Percentiles rank a stretch among this genome's conserved stretches.
phyloP scores from a whole-genome alignment of 495 filamentous ascomycete species.

The Pseudomonodictys pantanalensis region DNA sequence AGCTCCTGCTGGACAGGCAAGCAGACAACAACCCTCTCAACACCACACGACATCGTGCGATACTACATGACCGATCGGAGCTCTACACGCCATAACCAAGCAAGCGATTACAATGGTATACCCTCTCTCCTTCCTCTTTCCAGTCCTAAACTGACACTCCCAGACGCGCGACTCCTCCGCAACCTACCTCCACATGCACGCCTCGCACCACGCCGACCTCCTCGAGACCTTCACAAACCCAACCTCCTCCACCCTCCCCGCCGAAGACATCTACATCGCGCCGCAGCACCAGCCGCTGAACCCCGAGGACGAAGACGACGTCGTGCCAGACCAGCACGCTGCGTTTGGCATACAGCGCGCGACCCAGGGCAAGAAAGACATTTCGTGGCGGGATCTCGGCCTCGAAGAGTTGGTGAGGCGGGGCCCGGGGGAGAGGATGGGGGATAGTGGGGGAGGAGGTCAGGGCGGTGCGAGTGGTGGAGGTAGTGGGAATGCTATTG shows the following conservation, averaged over 20 bases:
- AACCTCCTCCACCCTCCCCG: slow-evolving; percentile 32
- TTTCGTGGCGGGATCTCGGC: slow-evolving; percentile 84
- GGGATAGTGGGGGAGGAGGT: background rate
- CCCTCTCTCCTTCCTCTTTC: background rate
- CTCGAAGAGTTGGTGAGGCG: slow-evolving; percentile 65
- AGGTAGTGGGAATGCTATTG: too few relatives aligned
- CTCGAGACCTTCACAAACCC: slow-evolving; percentile 63
- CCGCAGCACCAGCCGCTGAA: slow-evolving; percentile 89
- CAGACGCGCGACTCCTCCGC: slow-evolving; percentile 87
- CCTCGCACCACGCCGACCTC: slow-evolving; percentile 76
- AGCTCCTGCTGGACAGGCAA: too few relatives aligned
- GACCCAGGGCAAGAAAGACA: slow-evolving; percentile 62
- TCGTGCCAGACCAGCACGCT: slow-evolving; percentile 95
- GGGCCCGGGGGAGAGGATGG: slow-evolving; percentile 43
- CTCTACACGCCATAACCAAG: too few relatives aligned
- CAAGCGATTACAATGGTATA: background rate
- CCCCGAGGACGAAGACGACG: slow-evolving; percentile 95
- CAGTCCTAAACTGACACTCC: slow-evolving; percentile 1
- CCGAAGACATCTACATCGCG: slow-evolving; percentile 77
- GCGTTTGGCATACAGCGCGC: slow-evolving; percentile 93
- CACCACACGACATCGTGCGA: too few relatives aligned
- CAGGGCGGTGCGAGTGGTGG: slow-evolving; percentile 1
- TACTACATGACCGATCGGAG: too few relatives aligned
- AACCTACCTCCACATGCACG: slow-evolving; percentile 85
- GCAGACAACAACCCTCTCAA: too few relatives aligned